Conservation (phyloP, 73 alveolate species). For the Paramecium primaurelia region DNA sequence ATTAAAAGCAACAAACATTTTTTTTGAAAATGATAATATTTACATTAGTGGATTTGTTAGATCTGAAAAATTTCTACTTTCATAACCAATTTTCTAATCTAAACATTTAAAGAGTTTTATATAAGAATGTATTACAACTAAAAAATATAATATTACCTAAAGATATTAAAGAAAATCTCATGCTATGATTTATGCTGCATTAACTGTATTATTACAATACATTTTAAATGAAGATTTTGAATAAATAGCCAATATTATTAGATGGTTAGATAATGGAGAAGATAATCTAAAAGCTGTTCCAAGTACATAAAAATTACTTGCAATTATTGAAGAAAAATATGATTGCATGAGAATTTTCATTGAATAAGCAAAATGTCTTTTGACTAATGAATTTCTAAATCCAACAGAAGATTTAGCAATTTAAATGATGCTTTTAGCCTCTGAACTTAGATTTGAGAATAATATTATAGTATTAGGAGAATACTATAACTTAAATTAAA, state of each 20-base stretch:
- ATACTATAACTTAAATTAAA: neutral
- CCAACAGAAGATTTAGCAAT: conserved; percentile 17
- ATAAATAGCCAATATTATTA: neutral
- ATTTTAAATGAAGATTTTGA: neutral
- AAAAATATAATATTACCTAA: neutral
- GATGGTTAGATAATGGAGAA: conserved; percentile 14
- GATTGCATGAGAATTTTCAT: neutral
- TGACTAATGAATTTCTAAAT: neutral
- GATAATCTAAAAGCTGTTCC: neutral
- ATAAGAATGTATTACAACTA: neutral
- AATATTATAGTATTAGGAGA: conserved; percentile 4
- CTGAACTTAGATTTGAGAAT: neutral
- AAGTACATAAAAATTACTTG: neutral
- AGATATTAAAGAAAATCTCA: neutral
- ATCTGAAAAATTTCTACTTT: conserved; percentile 14
- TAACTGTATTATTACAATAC: neutral
- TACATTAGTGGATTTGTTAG: conserved; percentile 36
- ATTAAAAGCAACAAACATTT: conserved; percentile 19
- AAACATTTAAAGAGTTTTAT: neutral
- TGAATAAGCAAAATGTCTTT: neutral
- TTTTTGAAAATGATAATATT: neutral
- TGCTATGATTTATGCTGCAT: conserved; percentile 16
- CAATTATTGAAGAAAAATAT: conserved; percentile 11
- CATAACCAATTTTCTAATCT: neutral
- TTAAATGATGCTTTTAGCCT: neutral